Conservation (phyloP, 2,329 filamentous ascomycete species). For the Thelonectria rubi region DNA sequence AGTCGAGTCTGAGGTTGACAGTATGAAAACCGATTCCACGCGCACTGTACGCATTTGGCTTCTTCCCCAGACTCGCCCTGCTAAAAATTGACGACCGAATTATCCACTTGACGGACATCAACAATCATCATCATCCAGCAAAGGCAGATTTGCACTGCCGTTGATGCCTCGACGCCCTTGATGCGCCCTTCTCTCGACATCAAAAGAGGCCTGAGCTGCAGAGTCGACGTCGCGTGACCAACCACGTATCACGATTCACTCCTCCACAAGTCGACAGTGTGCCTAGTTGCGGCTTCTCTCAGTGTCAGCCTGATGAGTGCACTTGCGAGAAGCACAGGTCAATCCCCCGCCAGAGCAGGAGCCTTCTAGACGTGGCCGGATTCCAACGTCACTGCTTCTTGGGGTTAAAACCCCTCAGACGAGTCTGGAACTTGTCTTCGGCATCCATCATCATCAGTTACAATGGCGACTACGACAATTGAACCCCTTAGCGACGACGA, state of each 20-base stretch:
- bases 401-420: neutral
- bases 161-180: neutral
- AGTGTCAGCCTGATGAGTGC: slow-evolving; percentile 13
- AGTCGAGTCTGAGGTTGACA: too few species aligned
- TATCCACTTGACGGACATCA: neutral
- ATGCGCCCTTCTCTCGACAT: neutral
- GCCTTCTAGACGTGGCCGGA: slow-evolving; percentile 11
- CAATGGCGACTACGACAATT: slow-evolving; percentile 8
- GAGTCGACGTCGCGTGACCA: neutral
- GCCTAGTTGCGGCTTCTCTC: neutral
- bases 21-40: too few species aligned
- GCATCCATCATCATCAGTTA: neutral
- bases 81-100: neutral
- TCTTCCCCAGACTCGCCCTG: neutral
- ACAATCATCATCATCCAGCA: neutral
- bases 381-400: neutral
- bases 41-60: neutral
- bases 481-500: slow-evolving; percentile 5
- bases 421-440: neutral
- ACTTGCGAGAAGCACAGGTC: neutral
- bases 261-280: neutral
- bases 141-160: neutral
- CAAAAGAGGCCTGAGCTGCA: neutral
- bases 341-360: neutral
- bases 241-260: neutral